Percentiles rank a stretch among this genome's conserved stretches.
Evolutionary conservation across 352 stramenopile genomes (phyloP).

Genomic region (Pythium utonaiense): DNA sequence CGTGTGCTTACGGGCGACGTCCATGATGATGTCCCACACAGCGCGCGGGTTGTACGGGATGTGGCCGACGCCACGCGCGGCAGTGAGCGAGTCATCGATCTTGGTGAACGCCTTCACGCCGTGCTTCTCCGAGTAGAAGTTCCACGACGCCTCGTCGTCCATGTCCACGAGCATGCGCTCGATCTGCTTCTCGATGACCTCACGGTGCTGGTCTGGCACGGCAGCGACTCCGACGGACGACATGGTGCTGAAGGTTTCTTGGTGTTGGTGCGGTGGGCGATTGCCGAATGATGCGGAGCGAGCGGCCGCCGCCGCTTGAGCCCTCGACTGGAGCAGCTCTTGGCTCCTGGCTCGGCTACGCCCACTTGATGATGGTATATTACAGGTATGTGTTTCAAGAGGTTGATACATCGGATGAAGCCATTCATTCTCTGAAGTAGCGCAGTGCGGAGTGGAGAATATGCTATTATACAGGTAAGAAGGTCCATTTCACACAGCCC

Average conservation of each 20-base stretch:
- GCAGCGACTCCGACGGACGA: constrained; percentile 35
- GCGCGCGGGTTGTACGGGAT: constrained; percentile 49
- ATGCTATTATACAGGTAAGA: neutral
- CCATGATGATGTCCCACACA: constrained; percentile 50
- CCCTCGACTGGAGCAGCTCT: neutral
- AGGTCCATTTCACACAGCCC: neutral
- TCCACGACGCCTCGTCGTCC: constrained; percentile 51
- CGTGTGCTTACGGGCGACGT: constrained; percentile 37
- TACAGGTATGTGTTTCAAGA: neutral
- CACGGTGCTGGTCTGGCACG: constrained; percentile 47
- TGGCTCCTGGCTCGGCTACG: neutral
- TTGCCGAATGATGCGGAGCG: neutral
- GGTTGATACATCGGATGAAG: neutral
- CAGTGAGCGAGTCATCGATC: constrained; percentile 56
- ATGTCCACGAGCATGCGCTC: constrained; percentile 52
- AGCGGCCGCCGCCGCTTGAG: neutral
- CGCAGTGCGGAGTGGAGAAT: neutral
- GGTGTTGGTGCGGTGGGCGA: neutral
- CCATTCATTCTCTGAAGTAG: neutral
- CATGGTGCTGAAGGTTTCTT: constrained; percentile 9
- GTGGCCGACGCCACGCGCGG: constrained; percentile 47
- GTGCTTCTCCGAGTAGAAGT: constrained; percentile 63
- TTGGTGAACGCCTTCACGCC: constrained; percentile 64
- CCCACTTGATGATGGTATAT: neutral
- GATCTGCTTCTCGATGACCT: constrained; percentile 49